Percentiles rank a stretch among this genome's conserved stretches.
phyloP scores from a whole-genome alignment of 148 eudicot genomes.

The Chenopodium quinoa region DNA sequence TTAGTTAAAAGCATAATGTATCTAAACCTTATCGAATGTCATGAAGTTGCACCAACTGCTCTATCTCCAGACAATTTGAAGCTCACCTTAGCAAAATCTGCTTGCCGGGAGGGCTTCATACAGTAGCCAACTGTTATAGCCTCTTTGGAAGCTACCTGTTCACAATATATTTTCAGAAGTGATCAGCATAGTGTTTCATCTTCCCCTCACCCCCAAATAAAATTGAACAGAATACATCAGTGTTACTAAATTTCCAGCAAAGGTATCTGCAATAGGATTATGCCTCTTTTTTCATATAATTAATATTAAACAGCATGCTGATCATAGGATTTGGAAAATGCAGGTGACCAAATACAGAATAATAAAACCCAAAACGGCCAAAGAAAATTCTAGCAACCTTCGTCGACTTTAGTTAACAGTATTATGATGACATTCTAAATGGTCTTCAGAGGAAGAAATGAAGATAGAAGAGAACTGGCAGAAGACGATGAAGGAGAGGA shows the following conservation, averaged over 20 bases:
- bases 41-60: constrained; percentile 2
- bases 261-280: background rate
- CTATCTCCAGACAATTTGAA: background rate
- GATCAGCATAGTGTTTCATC: constrained; percentile 8
- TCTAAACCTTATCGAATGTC: background rate
- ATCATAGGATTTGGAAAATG: background rate
- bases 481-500: background rate
- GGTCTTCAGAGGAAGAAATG: background rate
- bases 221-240: background rate
- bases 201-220: background rate
- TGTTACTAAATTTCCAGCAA: background rate
- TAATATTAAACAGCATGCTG: background rate
- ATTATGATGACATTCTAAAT: background rate
- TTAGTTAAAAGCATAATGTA: background rate
- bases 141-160: constrained; percentile 49
- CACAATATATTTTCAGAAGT: background rate
- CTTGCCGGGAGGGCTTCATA: constrained; percentile 94
- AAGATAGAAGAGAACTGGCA: background rate
- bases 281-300: background rate
- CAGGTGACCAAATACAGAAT: background rate
- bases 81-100: constrained; percentile 91
- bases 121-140: constrained; percentile 62
- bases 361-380: background rate
- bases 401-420: background rate
- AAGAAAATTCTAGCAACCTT: no score